Conservation (phyloP, 2,329 filamentous ascomycete species). For the Fusarium liriodendri region DNA sequence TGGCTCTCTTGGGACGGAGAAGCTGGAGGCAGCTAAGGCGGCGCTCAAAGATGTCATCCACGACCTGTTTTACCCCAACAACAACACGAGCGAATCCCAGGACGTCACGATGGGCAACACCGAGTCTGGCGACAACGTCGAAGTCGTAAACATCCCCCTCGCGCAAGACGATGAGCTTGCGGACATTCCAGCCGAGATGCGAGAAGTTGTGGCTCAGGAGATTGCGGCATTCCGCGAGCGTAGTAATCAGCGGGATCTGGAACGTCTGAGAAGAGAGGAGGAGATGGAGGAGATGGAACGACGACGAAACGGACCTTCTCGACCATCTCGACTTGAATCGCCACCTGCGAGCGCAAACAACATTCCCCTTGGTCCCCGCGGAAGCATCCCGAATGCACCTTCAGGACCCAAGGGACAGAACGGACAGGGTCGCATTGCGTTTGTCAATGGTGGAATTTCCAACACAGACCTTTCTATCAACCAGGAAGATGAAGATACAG, state of each 20-base stretch:
- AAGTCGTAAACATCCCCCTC: slow-evolving; percentile 90
- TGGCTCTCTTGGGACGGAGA: slow-evolving; percentile 71
- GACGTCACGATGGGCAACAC: slow-evolving; percentile 78
- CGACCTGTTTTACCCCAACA: slow-evolving; percentile 77
- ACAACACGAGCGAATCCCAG: slow-evolving; percentile 68
- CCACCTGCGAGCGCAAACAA: slow-evolving; percentile 76
- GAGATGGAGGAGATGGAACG: slow-evolving; percentile 91
- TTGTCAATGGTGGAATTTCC: slow-evolving; percentile 82
- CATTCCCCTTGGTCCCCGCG: slow-evolving; percentile 50
- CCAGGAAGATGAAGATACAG: slow-evolving; percentile 85
- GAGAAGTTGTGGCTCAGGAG: slow-evolving; percentile 92
- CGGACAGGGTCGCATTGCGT: slow-evolving; percentile 70
- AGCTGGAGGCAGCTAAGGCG: slow-evolving; percentile 75
- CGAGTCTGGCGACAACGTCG: slow-evolving; percentile 72
- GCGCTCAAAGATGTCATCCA: slow-evolving; percentile 76
- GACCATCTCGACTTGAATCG: slow-evolving; percentile 76
- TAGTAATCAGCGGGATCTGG: slow-evolving; percentile 87
- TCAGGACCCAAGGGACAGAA: slow-evolving; percentile 75
- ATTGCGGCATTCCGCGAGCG: slow-evolving; percentile 95
- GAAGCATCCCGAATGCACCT: slow-evolving; percentile 77
- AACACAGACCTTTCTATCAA: slow-evolving; percentile 69
- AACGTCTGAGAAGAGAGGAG: slow-evolving; percentile 88
- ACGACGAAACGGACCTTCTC: slow-evolving; percentile 71
- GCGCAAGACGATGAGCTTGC: slow-evolving; percentile 91
- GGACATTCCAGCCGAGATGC: slow-evolving; percentile 96